A percentile compares a stretch with the other conserved stretches of the same genome.
These are phyloP conservation scores for Anacardium occidentale DNA, from an alignment of 345 rosid genomes.

Conservation along the genomic window DNA sequence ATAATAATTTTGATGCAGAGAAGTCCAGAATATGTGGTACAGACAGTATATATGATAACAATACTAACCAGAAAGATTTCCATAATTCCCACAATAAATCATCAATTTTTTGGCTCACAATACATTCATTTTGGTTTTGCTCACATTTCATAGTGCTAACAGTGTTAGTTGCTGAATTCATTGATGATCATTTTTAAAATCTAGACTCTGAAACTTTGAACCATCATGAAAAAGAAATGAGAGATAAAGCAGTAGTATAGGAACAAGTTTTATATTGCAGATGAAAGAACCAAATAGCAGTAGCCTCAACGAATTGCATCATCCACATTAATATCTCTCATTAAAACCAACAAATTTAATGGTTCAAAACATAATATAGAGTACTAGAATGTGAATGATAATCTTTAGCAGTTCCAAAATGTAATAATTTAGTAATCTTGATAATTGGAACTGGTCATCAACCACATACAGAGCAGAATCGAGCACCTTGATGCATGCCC, in stretches of 20 bases:
- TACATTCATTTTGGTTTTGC: neutral
- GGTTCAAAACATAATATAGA: neutral
- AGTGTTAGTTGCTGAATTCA: neutral
- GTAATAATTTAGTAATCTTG: neutral
- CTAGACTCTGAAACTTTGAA: neutral
- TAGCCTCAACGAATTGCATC: neutral
- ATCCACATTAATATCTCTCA: neutral
- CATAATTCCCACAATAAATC: neutral
- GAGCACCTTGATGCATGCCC: no score
- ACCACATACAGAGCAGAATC: neutral
- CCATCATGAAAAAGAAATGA: neutral
- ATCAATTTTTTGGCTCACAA: neutral
- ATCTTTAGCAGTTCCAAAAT: neutral
- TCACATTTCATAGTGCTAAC: neutral
- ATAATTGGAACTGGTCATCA: neutral
- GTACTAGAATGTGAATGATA: neutral
- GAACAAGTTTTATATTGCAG: neutral
- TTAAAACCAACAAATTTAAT: neutral
- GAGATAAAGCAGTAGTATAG: neutral
- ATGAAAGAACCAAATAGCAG: neutral
- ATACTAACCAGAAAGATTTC: slow-evolving; percentile 3
- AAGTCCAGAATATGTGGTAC: neutral
- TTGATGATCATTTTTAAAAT: neutral
- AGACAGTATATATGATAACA: neutral
- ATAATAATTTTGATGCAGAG: neutral